Base-by-base conservation (phyloP, 2,329 filamentous ascomycete genomes). In the Apiospora rasikravindrae region DNA sequence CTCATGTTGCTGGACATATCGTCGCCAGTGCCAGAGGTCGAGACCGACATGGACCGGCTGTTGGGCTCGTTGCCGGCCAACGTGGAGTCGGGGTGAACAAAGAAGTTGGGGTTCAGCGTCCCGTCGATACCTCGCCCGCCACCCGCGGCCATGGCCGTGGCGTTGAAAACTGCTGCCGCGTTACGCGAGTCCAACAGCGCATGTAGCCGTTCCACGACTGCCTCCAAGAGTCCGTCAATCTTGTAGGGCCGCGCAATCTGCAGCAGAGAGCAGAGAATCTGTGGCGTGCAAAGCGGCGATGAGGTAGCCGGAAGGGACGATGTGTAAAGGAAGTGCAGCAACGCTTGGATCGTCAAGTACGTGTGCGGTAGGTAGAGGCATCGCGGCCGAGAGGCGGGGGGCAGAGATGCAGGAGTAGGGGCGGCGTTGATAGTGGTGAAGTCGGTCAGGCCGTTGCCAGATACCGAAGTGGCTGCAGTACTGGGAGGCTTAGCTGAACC, bases 91-190 rank as follows among this genome's bases (percentile, higher is more conserved):
- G 82, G 75, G 74, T 84, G 83, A 7, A 89, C 86, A 77, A 88
- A 90, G 80, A 88, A 90, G 77, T 91, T 91, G 72, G 90, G 90
- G 77, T 91, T 90, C 42, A 91, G 82, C 1, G 85, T 86, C 49
- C 87, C 94, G 70, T 93, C 91, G 40, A 96, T 94, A 67, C 94
- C 93, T 67, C 95, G 90, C 0, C 96, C 96, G 37, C 96, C 95
- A 14, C 96, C 96, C 1, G 96, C 96, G 0, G 95, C 96, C 96
- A 98, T 98, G 70, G 96, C 96, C 0, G 96, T 96, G 0, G 96
- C 96, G 76, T 99, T 99, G 86, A 99, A 99, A 0, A 99, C 95
- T 7, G 96, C 96, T 0, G 96, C 96, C 0, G 96, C 96, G 76
- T 98, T 99, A 67, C 96, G 90, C 67, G 94, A 96, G 81, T 99